Conservation (phyloP, 805 yeast species). For the Torulaspora delbrueckii region DNA sequence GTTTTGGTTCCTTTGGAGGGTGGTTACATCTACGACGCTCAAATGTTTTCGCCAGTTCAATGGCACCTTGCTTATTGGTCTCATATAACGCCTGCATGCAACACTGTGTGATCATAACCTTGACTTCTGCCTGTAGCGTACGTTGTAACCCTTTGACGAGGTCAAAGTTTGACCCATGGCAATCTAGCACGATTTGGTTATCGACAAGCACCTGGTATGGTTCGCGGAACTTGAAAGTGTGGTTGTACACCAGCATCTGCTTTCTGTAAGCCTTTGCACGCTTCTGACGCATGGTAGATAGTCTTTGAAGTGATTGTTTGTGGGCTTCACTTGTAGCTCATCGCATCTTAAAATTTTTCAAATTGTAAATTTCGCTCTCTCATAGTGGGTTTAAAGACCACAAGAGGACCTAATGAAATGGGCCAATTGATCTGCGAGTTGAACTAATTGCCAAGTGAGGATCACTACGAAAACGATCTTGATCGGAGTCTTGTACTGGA, state of each 20-base stretch:
- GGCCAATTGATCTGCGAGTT: constrained; percentile 4
- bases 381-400: not conserved
- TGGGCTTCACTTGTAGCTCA: constrained; percentile 2
- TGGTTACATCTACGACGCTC: constrained; percentile 95
- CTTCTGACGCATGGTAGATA: constrained; percentile 76
- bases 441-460: constrained; percentile 6
- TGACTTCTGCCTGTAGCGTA: constrained; percentile 79
- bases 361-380: not conserved
- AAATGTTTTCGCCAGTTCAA: constrained; percentile 70
- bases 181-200: constrained; percentile 64
- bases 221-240: constrained; percentile 85
- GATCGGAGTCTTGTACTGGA: constrained; percentile 3
- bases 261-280: constrained; percentile 92
- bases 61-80: constrained; percentile 66
- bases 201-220: constrained; percentile 91
- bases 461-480: not conserved
- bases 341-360: constrained; percentile 7
- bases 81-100: constrained; percentile 82
- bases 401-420: not conserved
- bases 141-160: constrained; percentile 73
- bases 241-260: constrained; percentile 79
- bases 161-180: constrained; percentile 66
- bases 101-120: constrained; percentile 93
- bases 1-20: constrained; percentile 52
- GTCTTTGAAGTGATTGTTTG: not conserved